A percentile compares a stretch with the other conserved stretches of the same genome.
Evolutionary conservation across 2,329 filamentous ascomycete species (phyloP).

Genomic region (Chaetomiaceae sp.): DNA sequence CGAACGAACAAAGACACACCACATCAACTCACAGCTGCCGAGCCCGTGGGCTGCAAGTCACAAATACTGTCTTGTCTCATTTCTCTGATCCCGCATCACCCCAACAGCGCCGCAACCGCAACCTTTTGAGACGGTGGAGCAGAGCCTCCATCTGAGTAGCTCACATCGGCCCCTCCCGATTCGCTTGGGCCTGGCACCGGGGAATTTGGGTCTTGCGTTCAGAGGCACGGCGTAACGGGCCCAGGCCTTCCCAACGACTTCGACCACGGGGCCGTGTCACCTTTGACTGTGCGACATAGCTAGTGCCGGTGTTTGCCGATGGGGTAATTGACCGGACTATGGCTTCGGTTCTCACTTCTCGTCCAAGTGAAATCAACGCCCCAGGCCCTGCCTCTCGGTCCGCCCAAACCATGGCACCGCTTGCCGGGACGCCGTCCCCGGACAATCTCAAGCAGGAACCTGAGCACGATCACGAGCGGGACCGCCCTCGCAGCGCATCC

Average conservation of each 20-base stretch:
- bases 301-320: slow-evolving; percentile 17
- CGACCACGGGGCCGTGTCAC: slow-evolving; percentile 19
- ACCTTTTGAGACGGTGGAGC: slow-evolving; percentile 2
- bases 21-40: not conserved
- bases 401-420: slow-evolving; percentile 39
- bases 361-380: slow-evolving; percentile 36
- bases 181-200: slow-evolving; percentile 14
- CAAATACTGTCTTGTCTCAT: slow-evolving; percentile 1
- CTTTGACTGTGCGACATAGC: slow-evolving; percentile 12
- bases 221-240: slow-evolving; percentile 16
- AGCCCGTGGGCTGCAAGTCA: not conserved
- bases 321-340: slow-evolving; percentile 32
- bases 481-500: slow-evolving; percentile 40
- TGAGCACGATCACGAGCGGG: slow-evolving; percentile 36
- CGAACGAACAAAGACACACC: too few species aligned
- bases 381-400: slow-evolving; percentile 37
- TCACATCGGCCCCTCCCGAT: slow-evolving; percentile 16
- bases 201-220: slow-evolving; percentile 15
- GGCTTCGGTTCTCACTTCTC: slow-evolving; percentile 40
- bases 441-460: slow-evolving; percentile 39
- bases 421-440: slow-evolving; percentile 39
- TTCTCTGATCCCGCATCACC: not conserved
- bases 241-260: not conserved
- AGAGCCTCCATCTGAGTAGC: slow-evolving; percentile 8
- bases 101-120: not conserved